Evolutionary conservation across 495 filamentous ascomycete species (phyloP), one percentile per base, ranked within the genome.

Genomic region (Penicillium simplicissimum): DNA sequence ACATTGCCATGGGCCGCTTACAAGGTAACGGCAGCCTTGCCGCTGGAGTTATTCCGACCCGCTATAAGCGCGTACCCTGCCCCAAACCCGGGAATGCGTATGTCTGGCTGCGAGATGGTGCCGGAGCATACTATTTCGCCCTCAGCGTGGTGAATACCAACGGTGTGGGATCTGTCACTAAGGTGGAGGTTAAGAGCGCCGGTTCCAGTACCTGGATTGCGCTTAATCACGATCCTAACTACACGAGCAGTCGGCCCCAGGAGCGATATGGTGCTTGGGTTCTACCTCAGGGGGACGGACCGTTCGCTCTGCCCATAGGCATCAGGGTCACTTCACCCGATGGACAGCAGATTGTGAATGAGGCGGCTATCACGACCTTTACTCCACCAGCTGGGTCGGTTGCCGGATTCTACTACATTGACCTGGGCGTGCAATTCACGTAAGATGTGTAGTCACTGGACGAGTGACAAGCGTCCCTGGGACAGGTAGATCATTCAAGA

Each of bases 241-340:
- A 52, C 31, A 52, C 48, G 14, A 52, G 48, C 48, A 52, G 48
- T 52, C 48, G 48, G 48, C 48, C 48, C 3, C 48, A 52, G 17
- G 48, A 52, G 48, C 48, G 48, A 52, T 52, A 52, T 34, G 48
- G 48, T 17, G 48, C 48, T 52, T 52, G 48, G 48, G 48, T 52
- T 52, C 14, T 52, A 1, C 48, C 48, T 14, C 48, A 52, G 14
- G 48, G 48, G 17, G 48, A 3, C 7, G 48, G 48, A 33, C 48
- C 48, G 9, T 52, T 52, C 48, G 17, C 48, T 1, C 4, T 52
- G 4, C 48, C 48, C 14, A 17, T 52, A 15, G 48, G 48, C 15
- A 34, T 52, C 28, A 33, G 48, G 31, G 48, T 52, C 8, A 52
- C 48, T 33, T 52, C 48, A 8, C 48, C 48, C 3, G 48, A 52